phyloP scores from a whole-genome alignment of 2,329 filamentous ascomycete genomes.

The Cladorrhinum sp. region DNA sequence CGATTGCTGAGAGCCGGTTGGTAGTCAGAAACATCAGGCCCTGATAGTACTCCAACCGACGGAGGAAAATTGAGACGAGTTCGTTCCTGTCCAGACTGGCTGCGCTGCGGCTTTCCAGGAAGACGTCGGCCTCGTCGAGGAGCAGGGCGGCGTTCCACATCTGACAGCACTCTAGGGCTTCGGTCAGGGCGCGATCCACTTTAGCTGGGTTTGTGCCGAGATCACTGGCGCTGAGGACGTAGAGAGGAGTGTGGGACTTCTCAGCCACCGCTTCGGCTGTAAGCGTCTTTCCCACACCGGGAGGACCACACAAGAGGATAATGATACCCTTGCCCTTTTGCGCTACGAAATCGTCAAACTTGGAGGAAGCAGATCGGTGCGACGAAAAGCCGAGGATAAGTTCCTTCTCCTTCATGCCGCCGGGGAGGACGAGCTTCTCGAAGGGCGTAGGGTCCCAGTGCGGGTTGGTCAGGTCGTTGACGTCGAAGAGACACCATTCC shows the following conservation, averaged over 20 bases:
- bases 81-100: slow-evolving; percentile 27
- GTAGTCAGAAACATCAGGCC: slow-evolving; percentile 31
- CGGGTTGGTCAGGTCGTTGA: not conserved
- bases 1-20: slow-evolving; percentile 35
- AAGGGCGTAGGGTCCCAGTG: not conserved
- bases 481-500: slow-evolving; percentile 10
- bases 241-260: slow-evolving; percentile 23
- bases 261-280: slow-evolving; percentile 27
- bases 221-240: slow-evolving; percentile 22
- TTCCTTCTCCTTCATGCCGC: slow-evolving; percentile 6
- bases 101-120: slow-evolving; percentile 22
- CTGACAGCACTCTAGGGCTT: slow-evolving; percentile 17
- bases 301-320: slow-evolving; percentile 25
- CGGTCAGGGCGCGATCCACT: slow-evolving; percentile 19
- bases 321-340: slow-evolving; percentile 32
- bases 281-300: slow-evolving; percentile 27
- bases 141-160: slow-evolving; percentile 22
- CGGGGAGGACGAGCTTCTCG: slow-evolving; percentile 7
- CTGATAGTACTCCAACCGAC: slow-evolving; percentile 29
- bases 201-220: slow-evolving; percentile 9
- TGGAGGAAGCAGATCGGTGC: not conserved
- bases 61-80: slow-evolving; percentile 28
- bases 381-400: slow-evolving; percentile 7
- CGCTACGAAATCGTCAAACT: slow-evolving; percentile 28
- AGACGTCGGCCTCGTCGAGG: slow-evolving; percentile 31